These are phyloP conservation scores for Groenewaldozyma auringiensis DNA, from an alignment of 1,139 yeast species.

Conservation along the genomic window DNA sequence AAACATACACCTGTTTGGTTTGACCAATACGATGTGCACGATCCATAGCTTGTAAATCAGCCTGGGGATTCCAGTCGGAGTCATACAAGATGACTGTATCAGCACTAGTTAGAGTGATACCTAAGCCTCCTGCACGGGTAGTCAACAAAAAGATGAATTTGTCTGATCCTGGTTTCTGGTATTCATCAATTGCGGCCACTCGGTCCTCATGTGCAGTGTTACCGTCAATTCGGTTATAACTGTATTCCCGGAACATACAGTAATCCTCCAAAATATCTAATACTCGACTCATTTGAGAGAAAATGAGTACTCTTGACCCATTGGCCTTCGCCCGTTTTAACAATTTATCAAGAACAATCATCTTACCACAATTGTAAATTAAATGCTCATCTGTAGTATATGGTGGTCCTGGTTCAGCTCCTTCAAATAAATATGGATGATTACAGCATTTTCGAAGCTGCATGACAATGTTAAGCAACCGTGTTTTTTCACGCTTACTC, in stretches of 20 bases:
- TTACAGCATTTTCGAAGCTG: conserved; percentile 94
- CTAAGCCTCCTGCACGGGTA: conserved; percentile 98
- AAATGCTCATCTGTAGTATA: conserved; percentile 94
- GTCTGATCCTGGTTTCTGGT: conserved; percentile 71
- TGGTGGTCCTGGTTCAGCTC: conserved; percentile 99
- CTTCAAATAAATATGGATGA: conserved; percentile 94
- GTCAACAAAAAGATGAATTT: conserved; percentile 83
- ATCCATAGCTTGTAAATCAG: conserved; percentile 98
- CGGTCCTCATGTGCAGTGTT: conserved; percentile 92
- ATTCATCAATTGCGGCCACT: conserved; percentile 85
- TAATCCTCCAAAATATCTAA: conserved; percentile 91
- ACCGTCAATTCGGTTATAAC: conserved; percentile 92
- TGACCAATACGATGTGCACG: conserved; percentile 98
- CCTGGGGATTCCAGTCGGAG: conserved; percentile 99
- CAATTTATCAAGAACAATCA: conserved; percentile 81
- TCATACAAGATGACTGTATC: conserved; percentile 86
- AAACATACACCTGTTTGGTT: conserved; percentile 89
- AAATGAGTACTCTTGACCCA: conserved; percentile 86
- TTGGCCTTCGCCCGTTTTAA: conserved; percentile 61
- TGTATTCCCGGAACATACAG: conserved; percentile 72
- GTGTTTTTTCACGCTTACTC: conserved; percentile 83
- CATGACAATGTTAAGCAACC: conserved; percentile 89
- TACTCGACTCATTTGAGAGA: conserved; percentile 91
- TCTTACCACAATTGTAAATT: conserved; percentile 79
- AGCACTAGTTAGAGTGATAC: conserved; percentile 89